phyloP scores from a whole-genome alignment of 2,329 filamentous ascomycete genomes.

The Thermomyces lanuginosus region DNA sequence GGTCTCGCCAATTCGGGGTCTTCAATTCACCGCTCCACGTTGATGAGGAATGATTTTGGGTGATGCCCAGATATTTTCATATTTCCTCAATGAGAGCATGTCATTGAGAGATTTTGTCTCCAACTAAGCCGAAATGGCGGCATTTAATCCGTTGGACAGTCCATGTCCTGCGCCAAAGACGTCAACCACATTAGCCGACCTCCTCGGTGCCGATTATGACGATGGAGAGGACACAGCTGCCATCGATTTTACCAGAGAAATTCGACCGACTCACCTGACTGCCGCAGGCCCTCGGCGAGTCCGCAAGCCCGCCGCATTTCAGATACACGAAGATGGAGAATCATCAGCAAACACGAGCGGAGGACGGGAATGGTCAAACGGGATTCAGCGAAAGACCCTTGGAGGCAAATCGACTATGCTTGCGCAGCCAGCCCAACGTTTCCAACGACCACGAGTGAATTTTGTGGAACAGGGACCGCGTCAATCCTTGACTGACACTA shows the following conservation, averaged over 20 bases:
- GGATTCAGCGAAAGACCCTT: slow-evolving; percentile 9
- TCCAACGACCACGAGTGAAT: slow-evolving; percentile 18
- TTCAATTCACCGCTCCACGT: too few species aligned
- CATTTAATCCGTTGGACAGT: slow-evolving; percentile 15
- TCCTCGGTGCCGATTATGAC: slow-evolving; percentile 13
- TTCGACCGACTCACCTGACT: slow-evolving; percentile 16
- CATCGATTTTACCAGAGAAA: slow-evolving; percentile 27
- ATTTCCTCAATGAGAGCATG: too few species aligned
- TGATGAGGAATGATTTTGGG: too few species aligned
- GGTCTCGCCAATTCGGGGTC: too few species aligned
- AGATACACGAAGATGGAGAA: slow-evolving; percentile 24
- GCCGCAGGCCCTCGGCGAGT: slow-evolving; percentile 16
- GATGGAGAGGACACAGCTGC: slow-evolving; percentile 20
- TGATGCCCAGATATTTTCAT: too few species aligned
- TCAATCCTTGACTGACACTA: slow-evolving; percentile 1
- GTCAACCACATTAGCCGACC: slow-evolving; percentile 10
- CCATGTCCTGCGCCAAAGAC: slow-evolving; percentile 18
- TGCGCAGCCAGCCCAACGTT: slow-evolving; percentile 25
- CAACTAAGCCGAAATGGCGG: too few species aligned
- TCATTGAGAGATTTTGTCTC: too few species aligned
- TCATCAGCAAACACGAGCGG: slow-evolving; percentile 6
- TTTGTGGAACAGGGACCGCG: slow-evolving; percentile 9
- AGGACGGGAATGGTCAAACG: not conserved
- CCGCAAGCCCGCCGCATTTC: slow-evolving; percentile 15
- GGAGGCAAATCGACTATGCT: slow-evolving; percentile 19